A percentile compares a stretch with the other conserved stretches of the same genome.
These are phyloP conservation scores for Pyrenula massariospora DNA, from an alignment of 495 filamentous ascomycete species.

Conservation along the genomic window DNA sequence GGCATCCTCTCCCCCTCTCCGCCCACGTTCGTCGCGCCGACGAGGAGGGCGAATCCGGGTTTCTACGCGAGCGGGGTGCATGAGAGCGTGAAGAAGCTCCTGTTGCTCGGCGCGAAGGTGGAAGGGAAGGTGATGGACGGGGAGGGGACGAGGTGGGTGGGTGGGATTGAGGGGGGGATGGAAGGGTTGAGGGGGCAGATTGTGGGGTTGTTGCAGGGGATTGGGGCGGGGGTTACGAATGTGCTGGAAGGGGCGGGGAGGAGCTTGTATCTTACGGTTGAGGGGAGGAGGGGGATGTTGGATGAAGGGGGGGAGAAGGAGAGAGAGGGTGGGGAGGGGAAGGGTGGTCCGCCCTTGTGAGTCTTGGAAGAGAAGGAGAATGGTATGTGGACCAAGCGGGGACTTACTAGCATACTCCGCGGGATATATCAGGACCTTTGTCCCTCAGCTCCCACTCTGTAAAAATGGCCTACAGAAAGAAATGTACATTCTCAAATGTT, in stretches of 20 bases:
- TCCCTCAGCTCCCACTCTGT: no score
- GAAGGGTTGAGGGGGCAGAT: slow-evolving; percentile 75
- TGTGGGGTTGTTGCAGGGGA: slow-evolving; percentile 60
- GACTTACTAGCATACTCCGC: no score
- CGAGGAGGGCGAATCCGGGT: slow-evolving; percentile 58
- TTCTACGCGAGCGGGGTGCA: slow-evolving; percentile 71
- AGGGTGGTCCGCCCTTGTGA: no score
- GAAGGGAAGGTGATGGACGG: slow-evolving; percentile 74
- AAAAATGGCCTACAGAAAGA: no score
- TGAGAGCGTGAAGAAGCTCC: slow-evolving; percentile 70
- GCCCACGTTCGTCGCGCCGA: slow-evolving; percentile 64
- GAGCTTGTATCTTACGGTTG: slow-evolving; percentile 74
- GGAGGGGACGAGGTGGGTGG: slow-evolving; percentile 71
- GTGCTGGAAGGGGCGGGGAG: slow-evolving; percentile 64
- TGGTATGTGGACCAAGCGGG: no score
- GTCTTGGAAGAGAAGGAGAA: no score
- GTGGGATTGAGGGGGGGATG: slow-evolving; percentile 69
- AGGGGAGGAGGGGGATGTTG: slow-evolving; percentile 63
- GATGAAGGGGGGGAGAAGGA: slow-evolving; percentile 56
- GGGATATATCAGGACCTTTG: no score
- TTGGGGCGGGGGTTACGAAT: slow-evolving; percentile 60
- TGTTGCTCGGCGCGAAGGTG: slow-evolving; percentile 75
- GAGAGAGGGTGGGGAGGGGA: slow-evolving; percentile 17
- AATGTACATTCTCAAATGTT: no score
- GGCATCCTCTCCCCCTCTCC: slow-evolving; percentile 60